Evolutionary conservation across 345 rosid species (phyloP), one percentile per base, ranked within the genome.

Genomic region (Camelina hispida): DNA sequence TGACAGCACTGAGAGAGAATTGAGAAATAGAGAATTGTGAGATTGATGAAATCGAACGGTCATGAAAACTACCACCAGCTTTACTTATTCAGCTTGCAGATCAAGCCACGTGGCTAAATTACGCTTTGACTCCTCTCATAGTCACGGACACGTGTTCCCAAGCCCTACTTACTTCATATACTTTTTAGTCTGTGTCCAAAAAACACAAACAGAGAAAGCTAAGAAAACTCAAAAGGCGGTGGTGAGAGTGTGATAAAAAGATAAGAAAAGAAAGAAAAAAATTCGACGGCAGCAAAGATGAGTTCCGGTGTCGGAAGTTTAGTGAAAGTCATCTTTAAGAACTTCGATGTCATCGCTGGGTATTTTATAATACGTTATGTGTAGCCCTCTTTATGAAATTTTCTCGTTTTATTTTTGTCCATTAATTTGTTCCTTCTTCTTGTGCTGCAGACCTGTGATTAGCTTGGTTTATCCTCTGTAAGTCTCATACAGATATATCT

Each of bases 301-400:
- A 72, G 50, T 61, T 65, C 65, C 25, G 86, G 84, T 79, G 82
- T 87, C 73, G 83, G 81, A 68, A 81, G 87, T 81, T 86, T 89
- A 74, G 80, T 89, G 50, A 89, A 81, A 69, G 85, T 87, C 57
- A 68, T 91, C 64, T 85, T 82, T 8, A 89, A 84, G 81, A 89
- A 88, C 85, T 83, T 89, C 68, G 97, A 91, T 71, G 90, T 91
- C 73, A 86, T 89, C 75, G 90, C 93, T 77, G 84, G 91, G 97
- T 88, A n/a, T n/a, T n/a, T n/a, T n/a, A n/a, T n/a, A n/a, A n/a
- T n/a, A n/a, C n/a, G n/a, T n/a, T n/a, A n/a, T n/a, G n/a, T n/a
- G n/a, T n/a, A n/a, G n/a, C n/a, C n/a, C n/a, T n/a, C n/a, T n/a
- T n/a, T n/a, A 63, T 77, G 1, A 15, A 15, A 6, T 58, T 28